Conservation (phyloP, 1,139 yeast genomes). For the Saccharomyces hybrid region DNA sequence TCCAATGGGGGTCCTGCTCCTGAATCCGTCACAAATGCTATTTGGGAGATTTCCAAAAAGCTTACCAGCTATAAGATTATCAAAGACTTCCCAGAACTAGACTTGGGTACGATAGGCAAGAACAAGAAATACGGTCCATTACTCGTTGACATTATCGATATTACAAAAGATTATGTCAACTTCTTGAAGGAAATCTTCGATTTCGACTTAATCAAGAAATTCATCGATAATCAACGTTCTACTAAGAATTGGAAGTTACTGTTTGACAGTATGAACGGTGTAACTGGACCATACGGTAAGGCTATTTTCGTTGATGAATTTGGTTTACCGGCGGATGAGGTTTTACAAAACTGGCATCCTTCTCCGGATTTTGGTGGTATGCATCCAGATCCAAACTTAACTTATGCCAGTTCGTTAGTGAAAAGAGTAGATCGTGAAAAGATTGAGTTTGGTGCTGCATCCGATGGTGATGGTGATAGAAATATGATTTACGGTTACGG, state of each 20-base stretch:
- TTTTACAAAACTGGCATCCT: slow-evolving; percentile 75
- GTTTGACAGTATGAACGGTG: slow-evolving; percentile 90
- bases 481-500: slow-evolving; percentile 97
- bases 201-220: slow-evolving; percentile 68
- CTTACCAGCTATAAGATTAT: slow-evolving; percentile 55
- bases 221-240: slow-evolving; percentile 44
- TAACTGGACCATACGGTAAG: slow-evolving; percentile 93
- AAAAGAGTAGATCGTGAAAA: slow-evolving; percentile 70
- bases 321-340: slow-evolving; percentile 54
- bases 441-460: slow-evolving; percentile 94
- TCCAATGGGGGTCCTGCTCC: slow-evolving; percentile 99
- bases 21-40: slow-evolving; percentile 82
- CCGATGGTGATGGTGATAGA: slow-evolving; percentile 98
- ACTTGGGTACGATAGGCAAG: slow-evolving; percentile 52
- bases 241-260: slow-evolving; percentile 58
- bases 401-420: slow-evolving; percentile 86
- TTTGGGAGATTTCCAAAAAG: slow-evolving; percentile 59
- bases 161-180: slow-evolving; percentile 70
- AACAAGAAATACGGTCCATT: slow-evolving; percentile 42
- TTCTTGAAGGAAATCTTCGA: slow-evolving; percentile 85
- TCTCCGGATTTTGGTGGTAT: slow-evolving; percentile 91
- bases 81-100: slow-evolving; percentile 49
- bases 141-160: slow-evolving; percentile 72
- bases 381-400: slow-evolving; percentile 96
- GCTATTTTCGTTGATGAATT: slow-evolving; percentile 78